Percentiles rank a stretch among this genome's conserved stretches.
Conservation (phyloP, 2,329 filamentous ascomycete species). For the Cordyceps javanica region DNA sequence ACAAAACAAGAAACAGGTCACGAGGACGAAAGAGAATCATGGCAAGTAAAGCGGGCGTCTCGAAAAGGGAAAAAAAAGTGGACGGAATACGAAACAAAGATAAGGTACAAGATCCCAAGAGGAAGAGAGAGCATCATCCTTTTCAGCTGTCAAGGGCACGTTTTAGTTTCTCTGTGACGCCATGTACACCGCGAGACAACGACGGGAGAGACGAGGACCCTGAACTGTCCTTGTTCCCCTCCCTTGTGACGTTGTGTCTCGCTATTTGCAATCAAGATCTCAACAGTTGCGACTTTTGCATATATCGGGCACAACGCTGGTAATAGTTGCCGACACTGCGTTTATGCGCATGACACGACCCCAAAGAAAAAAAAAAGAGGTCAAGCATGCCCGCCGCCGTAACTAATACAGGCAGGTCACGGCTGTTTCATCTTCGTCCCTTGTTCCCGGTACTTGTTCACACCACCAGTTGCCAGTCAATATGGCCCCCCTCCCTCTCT, state of each 20-base stretch:
- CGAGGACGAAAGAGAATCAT: too few species aligned
- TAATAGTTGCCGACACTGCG: background rate
- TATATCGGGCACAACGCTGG: background rate
- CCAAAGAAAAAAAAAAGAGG: too few species aligned
- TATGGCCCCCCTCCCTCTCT: background rate
- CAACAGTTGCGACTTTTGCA: background rate
- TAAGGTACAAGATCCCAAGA: too few species aligned
- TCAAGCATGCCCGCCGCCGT: too few species aligned
- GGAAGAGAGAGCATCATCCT: too few species aligned
- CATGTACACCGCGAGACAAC: conserved; percentile 1
- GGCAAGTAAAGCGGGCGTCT: too few species aligned
- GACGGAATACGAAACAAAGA: too few species aligned
- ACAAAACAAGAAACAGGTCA: too few species aligned
- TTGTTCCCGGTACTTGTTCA: background rate
- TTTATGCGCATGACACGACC: conserved; percentile 2
- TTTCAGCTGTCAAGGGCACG: background rate
- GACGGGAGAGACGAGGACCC: background rate
- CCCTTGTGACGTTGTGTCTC: background rate
- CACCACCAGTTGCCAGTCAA: background rate
- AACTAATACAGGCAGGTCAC: conserved; percentile 1
- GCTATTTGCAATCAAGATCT: background rate
- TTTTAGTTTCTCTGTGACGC: background rate
- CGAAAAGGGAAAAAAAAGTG: too few species aligned
- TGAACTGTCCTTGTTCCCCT: background rate
- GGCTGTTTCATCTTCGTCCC: conserved; percentile 9